Conservation (phyloP, 2,329 filamentous ascomycete species). For the Dissoconium aciculare region DNA sequence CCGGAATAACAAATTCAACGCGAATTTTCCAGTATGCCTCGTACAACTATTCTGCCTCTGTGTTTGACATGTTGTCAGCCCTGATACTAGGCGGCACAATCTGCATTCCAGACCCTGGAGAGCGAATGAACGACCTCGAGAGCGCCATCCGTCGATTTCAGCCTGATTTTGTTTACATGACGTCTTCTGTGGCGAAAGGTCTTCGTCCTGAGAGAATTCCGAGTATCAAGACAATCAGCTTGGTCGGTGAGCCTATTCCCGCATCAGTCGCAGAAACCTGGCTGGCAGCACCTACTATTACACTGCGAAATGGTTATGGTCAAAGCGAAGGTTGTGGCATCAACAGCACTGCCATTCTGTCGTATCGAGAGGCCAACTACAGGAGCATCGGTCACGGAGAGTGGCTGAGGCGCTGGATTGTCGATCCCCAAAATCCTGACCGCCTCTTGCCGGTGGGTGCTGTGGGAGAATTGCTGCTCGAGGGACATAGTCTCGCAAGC, state of each 20-base stretch:
- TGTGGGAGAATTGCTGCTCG: slow-evolving; percentile 33
- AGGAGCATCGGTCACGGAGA: slow-evolving; percentile 5
- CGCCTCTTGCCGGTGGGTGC: slow-evolving; percentile 28
- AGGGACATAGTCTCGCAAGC: slow-evolving; percentile 30
- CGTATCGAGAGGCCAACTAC: slow-evolving; percentile 5
- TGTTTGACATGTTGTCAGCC: too few species aligned
- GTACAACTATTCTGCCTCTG: too few species aligned
- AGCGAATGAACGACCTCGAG: slow-evolving; percentile 8
- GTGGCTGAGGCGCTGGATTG: slow-evolving; percentile 17
- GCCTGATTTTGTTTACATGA: slow-evolving; percentile 3
- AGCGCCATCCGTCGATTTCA: slow-evolving; percentile 4
- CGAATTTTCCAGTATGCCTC: too few species aligned
- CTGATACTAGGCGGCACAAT: slow-evolving; percentile 14
- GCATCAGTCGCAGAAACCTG: too few species aligned
- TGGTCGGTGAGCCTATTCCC: slow-evolving; percentile 6
- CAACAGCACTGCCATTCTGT: background rate
- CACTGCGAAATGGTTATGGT: too few species aligned
- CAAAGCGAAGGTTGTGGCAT: slow-evolving; percentile 2
- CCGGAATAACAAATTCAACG: too few species aligned
- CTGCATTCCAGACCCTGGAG: slow-evolving; percentile 12
- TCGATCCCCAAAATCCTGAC: slow-evolving; percentile 14
- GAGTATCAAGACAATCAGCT: slow-evolving; percentile 3
- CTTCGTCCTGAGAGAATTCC: slow-evolving; percentile 4
- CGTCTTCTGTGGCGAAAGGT: slow-evolving; percentile 5
- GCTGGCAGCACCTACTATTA: too few species aligned